Evolutionary conservation across 495 filamentous ascomycete genomes (phyloP), one percentile per base, ranked within the genome.

Genomic region (Cairneyella variabilis): DNA sequence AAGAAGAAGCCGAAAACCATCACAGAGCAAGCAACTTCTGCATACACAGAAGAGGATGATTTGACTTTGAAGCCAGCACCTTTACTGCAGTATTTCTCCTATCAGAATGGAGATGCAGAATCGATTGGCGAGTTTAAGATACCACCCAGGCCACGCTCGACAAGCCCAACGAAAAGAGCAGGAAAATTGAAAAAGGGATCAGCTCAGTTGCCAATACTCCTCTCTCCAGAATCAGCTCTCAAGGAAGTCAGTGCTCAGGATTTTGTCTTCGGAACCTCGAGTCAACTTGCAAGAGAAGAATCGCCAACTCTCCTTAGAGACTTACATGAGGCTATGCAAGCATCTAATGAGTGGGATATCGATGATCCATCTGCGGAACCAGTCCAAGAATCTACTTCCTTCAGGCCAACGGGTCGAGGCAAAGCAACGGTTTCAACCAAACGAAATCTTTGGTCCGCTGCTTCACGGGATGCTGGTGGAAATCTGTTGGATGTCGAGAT

Each of bases 191-290:
- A 71, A 61, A 72, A 71, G 44, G 69, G 57, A 63, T 70, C 64
- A 21, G 63, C 56, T 32, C 65, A 62, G 9, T 74, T 63, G 42
- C 76, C 59, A 39, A 75, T 82, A 3, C 68, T 95, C 7, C 74
- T 91, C 25, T 89, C 90, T 3, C 92, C 92, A 2, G 72, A 74
- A 47, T 82, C 83, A 36, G 92, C 91, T 16, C 63, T 82, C 38
- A 80, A 80, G 53, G 76, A 83, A 55, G 69, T 86, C n/a, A 72
- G 83, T 3, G 71, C 79, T 6, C 92, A 95, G 64, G 83, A 91
- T 55, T 84, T 96, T 56, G 69, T 96, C 2, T 97, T 97, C 66
- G 92, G 91, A 14, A 96, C 90, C 1, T 95, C 87, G 16, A 96
- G 91, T 67, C 92, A 97, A 66, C 71, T 97, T 16, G 87, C 86